phyloP scores from a whole-genome alignment of 148 eudicot genomes.

The Cornus florida region DNA sequence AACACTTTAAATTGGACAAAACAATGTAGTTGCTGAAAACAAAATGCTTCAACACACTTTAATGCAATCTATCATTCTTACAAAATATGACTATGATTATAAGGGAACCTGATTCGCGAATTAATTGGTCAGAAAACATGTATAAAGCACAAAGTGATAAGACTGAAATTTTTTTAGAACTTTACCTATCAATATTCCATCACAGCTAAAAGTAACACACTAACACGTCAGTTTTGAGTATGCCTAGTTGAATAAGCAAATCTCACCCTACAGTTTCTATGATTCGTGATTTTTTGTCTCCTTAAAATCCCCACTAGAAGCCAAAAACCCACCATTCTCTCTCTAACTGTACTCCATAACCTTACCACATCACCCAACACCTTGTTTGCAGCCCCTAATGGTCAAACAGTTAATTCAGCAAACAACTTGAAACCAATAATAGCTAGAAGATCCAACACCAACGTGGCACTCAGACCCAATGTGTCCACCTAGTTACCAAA shows the following conservation, averaged over 20 bases:
- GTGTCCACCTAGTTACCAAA: no score
- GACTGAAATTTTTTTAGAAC: neutral
- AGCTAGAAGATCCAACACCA: neutral
- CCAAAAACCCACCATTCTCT: constrained; percentile 7
- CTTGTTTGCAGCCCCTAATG: neutral
- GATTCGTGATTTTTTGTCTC: neutral
- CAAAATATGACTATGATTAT: no score
- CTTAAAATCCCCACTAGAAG: neutral
- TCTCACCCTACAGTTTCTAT: neutral
- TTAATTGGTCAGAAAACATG: neutral
- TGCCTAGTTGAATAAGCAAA: neutral
- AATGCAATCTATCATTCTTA: no score
- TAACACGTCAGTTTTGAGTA: neutral
- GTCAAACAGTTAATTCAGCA: constrained; percentile 1
- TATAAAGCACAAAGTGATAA: neutral
- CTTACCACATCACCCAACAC: neutral
- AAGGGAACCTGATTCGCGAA: no score
- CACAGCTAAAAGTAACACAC: neutral
- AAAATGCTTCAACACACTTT: no score
- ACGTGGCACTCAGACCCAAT: neutral
- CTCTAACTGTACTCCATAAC: neutral
- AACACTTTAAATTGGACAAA: no score
- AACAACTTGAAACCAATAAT: constrained; percentile 11
- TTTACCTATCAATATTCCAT: neutral
- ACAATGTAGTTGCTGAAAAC: no score